Base-by-base conservation (phyloP, 352 stramenopile species). In the Pythium aquatile region DNA sequence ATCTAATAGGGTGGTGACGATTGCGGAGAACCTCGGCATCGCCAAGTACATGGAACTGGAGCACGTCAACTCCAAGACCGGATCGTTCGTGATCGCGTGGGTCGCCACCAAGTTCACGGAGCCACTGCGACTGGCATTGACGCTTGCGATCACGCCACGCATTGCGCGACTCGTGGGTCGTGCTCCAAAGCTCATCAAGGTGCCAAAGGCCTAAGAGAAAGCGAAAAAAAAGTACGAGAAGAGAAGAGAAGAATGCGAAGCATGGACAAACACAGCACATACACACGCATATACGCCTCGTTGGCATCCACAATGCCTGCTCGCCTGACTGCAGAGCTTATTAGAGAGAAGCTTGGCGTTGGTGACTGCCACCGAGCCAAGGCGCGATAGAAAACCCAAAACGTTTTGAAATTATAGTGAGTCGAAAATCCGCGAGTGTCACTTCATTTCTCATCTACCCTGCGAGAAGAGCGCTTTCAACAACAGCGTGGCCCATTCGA, bases 91-190 rank as follows among this genome's bases (percentile, higher is more conserved):
- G 49, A 78, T 95, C 48, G 86, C 86, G 30, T 95, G 86, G 86
- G 76, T 93, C 61, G 86, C 83, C 49, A 95, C 86, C 60, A 95
- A 95, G 74, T 95, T 95, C 70, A 93, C 86, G 13, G 86, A 95
- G 74, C 86, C 86, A 1, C 20, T 95, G 66, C 79, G 86, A 24
- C 73, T 95, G 29, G 86, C 84, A 6, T 20, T 95, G 26, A 95
- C 86, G 53, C 70, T 95, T 26, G 83, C 85, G 54, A 77, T 93
- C 54, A 95, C 86, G 26, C 86, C 86, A 40, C 80, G 84, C 28
- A 78, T 95, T 48, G 83, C 86, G 11, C 83, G 86, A 20, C 80
- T 93, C 42, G 61, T 94, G 7, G 80, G 84, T 11, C 81, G 84
- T 2, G 84, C 76, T 17, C 84, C 84, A 28, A 87, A 91, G 57